Evolutionary conservation across 805 yeast species (phyloP).

Genomic region (Candida ponderosae): DNA sequence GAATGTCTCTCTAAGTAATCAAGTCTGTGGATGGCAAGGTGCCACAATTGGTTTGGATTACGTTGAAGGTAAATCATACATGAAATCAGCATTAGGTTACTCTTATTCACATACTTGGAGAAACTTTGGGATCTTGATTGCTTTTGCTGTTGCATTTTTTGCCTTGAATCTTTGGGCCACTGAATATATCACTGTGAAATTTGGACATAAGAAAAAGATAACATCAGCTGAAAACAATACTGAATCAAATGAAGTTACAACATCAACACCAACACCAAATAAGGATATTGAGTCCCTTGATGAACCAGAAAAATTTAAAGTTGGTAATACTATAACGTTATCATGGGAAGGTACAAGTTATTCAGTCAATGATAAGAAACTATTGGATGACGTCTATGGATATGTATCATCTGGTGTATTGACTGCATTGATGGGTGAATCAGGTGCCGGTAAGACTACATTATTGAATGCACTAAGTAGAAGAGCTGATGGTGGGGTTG

Average conservation of each 20-base stretch:
- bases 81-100: slow-evolving; percentile 30
- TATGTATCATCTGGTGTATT: slow-evolving; percentile 46
- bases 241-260: slow-evolving; percentile 9
- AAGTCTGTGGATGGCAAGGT: slow-evolving; percentile 48
- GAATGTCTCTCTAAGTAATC: slow-evolving; percentile 27
- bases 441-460: slow-evolving; percentile 61
- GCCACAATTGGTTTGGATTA: slow-evolving; percentile 33
- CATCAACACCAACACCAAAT: slow-evolving; percentile 25
- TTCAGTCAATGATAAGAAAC: slow-evolving; percentile 37
- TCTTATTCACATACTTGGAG: slow-evolving; percentile 42
- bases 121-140: slow-evolving; percentile 36
- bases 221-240: slow-evolving; percentile 1
- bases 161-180: not conserved
- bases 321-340: slow-evolving; percentile 18
- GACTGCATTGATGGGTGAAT: slow-evolving; percentile 58
- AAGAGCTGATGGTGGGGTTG: slow-evolving; percentile 42
- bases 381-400: slow-evolving; percentile 38
- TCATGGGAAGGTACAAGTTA: slow-evolving; percentile 17
- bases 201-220: not conserved
- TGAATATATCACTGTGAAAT: not conserved
- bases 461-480: slow-evolving; percentile 44
- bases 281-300: slow-evolving; percentile 21
- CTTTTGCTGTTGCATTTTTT: slow-evolving; percentile 2
- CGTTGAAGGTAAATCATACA: slow-evolving; percentile 46
- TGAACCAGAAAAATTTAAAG: slow-evolving; percentile 17